Percentiles rank a stretch among this genome's conserved stretches.
Conservation (phyloP, 1,284 basidiomycete genomes). For the Tilletia indica region DNA sequence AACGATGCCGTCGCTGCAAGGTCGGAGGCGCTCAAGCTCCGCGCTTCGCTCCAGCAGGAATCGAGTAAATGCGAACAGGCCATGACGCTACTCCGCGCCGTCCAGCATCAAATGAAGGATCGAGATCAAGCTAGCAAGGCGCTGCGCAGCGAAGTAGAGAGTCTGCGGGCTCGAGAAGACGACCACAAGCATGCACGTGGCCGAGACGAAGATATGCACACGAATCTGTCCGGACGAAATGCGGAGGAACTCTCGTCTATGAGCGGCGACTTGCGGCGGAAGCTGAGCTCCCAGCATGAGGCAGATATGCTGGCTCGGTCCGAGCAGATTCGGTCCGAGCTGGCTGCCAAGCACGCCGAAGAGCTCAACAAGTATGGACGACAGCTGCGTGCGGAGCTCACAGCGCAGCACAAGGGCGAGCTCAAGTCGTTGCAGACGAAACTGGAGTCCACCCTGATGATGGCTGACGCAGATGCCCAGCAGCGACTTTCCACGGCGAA, state of each 20-base stretch:
- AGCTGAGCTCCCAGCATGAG: constrained; percentile 10
- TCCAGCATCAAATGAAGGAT: constrained; percentile 28
- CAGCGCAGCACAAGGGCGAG: constrained; percentile 10
- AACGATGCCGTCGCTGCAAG: constrained; percentile 27
- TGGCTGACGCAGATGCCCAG: neutral
- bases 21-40: constrained; percentile 30
- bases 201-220: neutral
- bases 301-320: neutral
- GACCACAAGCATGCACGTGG: constrained; percentile 22
- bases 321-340: constrained; percentile 3
- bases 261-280: neutral
- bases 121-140: constrained; percentile 21
- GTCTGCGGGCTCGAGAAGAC: constrained; percentile 30
- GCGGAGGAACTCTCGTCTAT: constrained; percentile 5
- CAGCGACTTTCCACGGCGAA: neutral
- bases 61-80: constrained; percentile 32
- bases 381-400: constrained; percentile 8
- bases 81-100: constrained; percentile 26
- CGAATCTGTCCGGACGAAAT: neutral
- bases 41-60: constrained; percentile 29
- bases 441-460: neutral
- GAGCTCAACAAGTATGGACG: neutral
- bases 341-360: constrained; percentile 1
- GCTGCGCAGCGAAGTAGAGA: constrained; percentile 25
- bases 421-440: neutral